Percentiles rank a stretch among this genome's conserved stretches.
Evolutionary conservation across 2,329 filamentous ascomycete genomes (phyloP).

Genomic region (Plectosphaerella cucumerina): DNA sequence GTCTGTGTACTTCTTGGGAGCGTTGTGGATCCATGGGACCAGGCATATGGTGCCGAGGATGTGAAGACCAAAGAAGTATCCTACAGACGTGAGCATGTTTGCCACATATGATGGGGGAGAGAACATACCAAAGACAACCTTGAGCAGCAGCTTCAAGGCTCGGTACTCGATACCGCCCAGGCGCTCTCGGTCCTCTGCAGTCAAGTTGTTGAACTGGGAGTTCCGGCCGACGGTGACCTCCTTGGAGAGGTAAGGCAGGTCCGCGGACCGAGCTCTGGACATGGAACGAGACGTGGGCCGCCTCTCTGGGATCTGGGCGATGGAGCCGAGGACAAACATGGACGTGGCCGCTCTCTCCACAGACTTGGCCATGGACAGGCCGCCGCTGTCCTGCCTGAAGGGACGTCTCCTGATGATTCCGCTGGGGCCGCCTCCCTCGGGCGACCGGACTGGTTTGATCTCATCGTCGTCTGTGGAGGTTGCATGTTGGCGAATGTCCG

Average conservation of each 20-base stretch:
- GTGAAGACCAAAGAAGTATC: conserved; percentile 40
- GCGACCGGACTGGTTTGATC: background rate
- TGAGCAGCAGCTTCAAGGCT: conserved; percentile 42
- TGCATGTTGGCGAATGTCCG: background rate
- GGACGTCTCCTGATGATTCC: background rate
- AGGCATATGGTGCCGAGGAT: conserved; percentile 43
- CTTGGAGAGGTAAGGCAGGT: conserved; percentile 35
- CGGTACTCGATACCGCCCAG: conserved; percentile 50
- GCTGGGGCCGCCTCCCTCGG: background rate
- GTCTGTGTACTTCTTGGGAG: conserved; percentile 32
- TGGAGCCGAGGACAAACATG: conserved; percentile 31
- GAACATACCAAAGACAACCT: conserved; percentile 34
- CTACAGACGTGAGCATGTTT: conserved; percentile 15
- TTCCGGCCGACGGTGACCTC: conserved; percentile 40
- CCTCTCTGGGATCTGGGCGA: conserved; percentile 11
- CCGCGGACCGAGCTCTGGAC: conserved; percentile 7
- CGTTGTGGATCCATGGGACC: conserved; percentile 40
- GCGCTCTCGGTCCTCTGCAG: conserved; percentile 33
- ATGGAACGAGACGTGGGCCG: conserved; percentile 4
- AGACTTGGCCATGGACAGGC: conserved; percentile 25
- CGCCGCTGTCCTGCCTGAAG: background rate
- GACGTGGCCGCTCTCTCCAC: conserved; percentile 33
- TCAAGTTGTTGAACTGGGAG: conserved; percentile 39
- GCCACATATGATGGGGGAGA: background rate
- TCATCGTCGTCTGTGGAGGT: background rate